Evolutionary conservation across 2,329 filamentous ascomycete species (phyloP).

Genomic region (Cadophora gregata): DNA sequence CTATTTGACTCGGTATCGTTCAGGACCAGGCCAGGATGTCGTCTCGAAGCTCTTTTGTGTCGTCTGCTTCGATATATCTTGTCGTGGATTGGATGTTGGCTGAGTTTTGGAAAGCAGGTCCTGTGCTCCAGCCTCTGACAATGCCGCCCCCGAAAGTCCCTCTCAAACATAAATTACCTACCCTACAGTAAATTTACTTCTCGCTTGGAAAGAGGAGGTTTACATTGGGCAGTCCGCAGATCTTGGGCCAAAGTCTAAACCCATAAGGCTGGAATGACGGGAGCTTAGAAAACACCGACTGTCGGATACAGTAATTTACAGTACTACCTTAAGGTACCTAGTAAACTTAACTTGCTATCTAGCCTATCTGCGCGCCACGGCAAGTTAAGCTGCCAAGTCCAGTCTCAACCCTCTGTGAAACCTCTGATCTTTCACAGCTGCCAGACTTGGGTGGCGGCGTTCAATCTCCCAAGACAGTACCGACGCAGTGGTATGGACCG

Average conservation of each 20-base stretch:
- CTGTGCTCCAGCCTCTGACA: too few relatives aligned
- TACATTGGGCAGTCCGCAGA: background rate
- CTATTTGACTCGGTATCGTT: background rate
- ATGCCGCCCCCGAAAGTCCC: too few relatives aligned
- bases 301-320: too few relatives aligned
- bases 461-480: background rate
- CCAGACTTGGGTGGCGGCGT: background rate
- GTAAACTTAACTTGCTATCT: conserved; percentile 13
- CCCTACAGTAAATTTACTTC: background rate
- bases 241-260: background rate
- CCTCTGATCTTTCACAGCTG: background rate
- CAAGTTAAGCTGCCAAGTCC: background rate
- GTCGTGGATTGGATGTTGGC: background rate
- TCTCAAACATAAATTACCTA: too few relatives aligned
- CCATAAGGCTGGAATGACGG: conserved; percentile 9
- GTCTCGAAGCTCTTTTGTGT: background rate
- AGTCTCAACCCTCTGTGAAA: background rate
- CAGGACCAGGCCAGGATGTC: background rate
- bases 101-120: background rate
- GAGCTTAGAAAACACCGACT: conserved; percentile 1
- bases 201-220: background rate
- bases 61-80: background rate
- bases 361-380: background rate
- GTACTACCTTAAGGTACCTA: too few relatives aligned
- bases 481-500: background rate